Conservation (phyloP, 2,329 filamentous ascomycete genomes). For the Trichophaea hybrida region DNA sequence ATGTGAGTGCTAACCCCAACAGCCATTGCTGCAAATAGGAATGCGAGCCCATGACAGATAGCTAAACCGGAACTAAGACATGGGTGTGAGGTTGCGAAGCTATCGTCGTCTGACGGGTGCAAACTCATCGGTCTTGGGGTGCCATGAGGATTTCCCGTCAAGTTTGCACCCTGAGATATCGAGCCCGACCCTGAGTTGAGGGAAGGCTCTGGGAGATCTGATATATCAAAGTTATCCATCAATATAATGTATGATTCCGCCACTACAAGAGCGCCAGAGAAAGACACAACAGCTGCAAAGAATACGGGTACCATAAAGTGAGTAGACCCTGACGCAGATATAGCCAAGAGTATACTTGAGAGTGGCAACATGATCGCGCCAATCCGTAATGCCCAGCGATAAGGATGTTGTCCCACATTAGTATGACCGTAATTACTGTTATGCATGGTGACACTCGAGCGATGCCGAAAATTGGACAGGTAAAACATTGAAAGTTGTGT, state of each 20-base stretch:
- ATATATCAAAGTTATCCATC: conserved; percentile 73
- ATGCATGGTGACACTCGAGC: neutral
- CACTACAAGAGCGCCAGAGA: conserved; percentile 57
- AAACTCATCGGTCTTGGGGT: conserved; percentile 14
- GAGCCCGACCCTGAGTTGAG: conserved; percentile 45
- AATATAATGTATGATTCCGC: conserved; percentile 62
- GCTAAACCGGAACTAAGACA: conserved; percentile 58
- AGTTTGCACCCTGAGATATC: conserved; percentile 33
- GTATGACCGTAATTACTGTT: conserved; percentile 7
- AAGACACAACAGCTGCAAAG: conserved; percentile 52
- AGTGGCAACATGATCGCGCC: conserved; percentile 47
- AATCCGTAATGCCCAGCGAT: conserved; percentile 49
- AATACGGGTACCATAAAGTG: conserved; percentile 50
- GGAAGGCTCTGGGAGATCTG: conserved; percentile 53
- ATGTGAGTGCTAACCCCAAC: conserved; percentile 55
- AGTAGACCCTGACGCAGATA: conserved; percentile 49
- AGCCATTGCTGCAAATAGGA: conserved; percentile 52
- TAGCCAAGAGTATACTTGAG: conserved; percentile 51
- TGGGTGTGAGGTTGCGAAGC: conserved; percentile 56
- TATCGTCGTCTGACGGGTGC: conserved; percentile 27
- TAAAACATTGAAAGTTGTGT: conserved; percentile 51
- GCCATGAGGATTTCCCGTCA: conserved; percentile 30
- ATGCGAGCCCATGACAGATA: conserved; percentile 53
- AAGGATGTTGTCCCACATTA: conserved; percentile 18
- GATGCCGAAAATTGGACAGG: conserved; percentile 26